Base-by-base conservation (phyloP, 2,329 filamentous ascomycete species). In the Whalleya microplaca region DNA sequence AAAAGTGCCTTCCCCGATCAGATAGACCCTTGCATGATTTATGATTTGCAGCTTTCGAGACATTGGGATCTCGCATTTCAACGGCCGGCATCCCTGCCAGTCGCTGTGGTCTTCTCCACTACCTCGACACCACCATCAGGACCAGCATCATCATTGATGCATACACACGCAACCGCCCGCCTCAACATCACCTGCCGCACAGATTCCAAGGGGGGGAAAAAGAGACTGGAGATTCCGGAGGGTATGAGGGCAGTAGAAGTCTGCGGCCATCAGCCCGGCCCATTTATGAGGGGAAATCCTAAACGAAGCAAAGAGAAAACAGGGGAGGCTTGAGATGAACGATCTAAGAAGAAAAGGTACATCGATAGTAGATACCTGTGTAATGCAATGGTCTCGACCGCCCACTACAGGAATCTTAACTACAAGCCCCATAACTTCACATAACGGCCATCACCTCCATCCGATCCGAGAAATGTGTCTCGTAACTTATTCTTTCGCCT, bases 21-120 rank as follows among this genome's bases (percentile, higher is more conserved):
- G 32, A 37, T 37, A 62, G 62, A 69, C 61, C 66, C 67, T 69
- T 69, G 68, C 66, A 70, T 70, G 65, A 66, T 68, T 68, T 70
- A 70, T 70, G 65, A 66, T 68, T 68, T 70, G 61, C 66, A 68
- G 61, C 56, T 43, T 64, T 59, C 61, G 57, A 69, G 65, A 69
- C 68, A 69, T 65, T 66, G 55, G 51, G 56, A 62, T 62, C 55
- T 66, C 61, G 64, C 61, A 66, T 66, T 61, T 66, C 61, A 70
- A 69, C 67, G 67, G 65, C 66, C 63, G 52, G 54, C 59, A 70
- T 69, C 68, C 68, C 67, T 70, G 68, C 58, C 41, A 53, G 47
- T 55, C 55, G 53, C 57, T 64, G 53, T 51, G 40, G 50, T 58
- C 60, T 63, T 54, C 55, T 59, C 55, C 45, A 64, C 64, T 54